These are phyloP conservation scores for Begonia masoniana DNA, from an alignment of 306 rosid species.

Conservation along the genomic window DNA sequence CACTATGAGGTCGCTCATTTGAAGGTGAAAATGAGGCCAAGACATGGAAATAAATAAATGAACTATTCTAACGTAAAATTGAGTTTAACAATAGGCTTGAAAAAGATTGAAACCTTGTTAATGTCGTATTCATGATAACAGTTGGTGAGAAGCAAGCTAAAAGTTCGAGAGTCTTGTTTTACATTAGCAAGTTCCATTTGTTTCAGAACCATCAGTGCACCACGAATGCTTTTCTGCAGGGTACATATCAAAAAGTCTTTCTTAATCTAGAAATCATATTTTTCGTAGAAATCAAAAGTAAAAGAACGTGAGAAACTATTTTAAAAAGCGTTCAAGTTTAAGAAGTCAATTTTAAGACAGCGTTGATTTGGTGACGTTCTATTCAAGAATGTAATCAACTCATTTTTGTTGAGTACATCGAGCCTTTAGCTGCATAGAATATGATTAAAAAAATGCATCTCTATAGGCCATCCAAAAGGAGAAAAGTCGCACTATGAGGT, in stretches of 20 bases:
- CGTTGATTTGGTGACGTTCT: too few species aligned
- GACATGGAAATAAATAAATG: conserved; percentile 1
- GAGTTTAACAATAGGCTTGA: too few species aligned
- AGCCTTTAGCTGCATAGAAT: too few species aligned
- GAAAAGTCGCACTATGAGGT: too few species aligned
- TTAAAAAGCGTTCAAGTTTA: too few species aligned
- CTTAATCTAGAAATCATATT: not conserved
- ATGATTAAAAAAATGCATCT: too few species aligned
- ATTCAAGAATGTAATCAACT: too few species aligned
- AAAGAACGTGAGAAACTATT: not conserved
- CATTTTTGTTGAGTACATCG: too few species aligned
- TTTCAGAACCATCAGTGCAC: conserved; percentile 43
- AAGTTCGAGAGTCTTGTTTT: conserved; percentile 63
- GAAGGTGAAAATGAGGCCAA: not conserved
- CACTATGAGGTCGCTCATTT: too few species aligned
- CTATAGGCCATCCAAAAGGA: too few species aligned
- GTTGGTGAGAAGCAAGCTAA: conserved; percentile 44
- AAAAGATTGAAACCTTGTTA: conserved; percentile 25
- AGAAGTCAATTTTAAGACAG: too few species aligned
- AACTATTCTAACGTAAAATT: not conserved
- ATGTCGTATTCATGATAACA: conserved; percentile 55
- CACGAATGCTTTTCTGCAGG: conserved; percentile 49
- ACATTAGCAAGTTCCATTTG: conserved; percentile 44
- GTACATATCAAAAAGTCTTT: not conserved
- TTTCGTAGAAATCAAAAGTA: not conserved